Conservation (phyloP, 108 stramenopile genomes). For the Cyclotella atomus region DNA sequence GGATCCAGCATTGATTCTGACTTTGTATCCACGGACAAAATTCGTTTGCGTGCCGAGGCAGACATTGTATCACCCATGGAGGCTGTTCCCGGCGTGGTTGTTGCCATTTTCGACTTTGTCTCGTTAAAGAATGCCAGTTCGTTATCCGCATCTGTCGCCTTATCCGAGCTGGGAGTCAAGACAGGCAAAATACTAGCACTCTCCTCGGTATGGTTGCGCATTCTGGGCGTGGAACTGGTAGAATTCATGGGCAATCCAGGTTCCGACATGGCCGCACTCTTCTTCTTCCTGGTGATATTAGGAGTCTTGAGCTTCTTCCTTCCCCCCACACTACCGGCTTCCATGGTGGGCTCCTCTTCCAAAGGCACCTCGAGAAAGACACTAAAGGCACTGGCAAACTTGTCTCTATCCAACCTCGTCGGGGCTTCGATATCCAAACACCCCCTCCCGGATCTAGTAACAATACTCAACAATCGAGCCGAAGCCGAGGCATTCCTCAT, state of each 20-base stretch:
- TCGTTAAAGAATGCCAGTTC: constrained; percentile 44
- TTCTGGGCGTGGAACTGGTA: constrained; percentile 13
- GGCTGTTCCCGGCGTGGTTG: constrained; percentile 15
- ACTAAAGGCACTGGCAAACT: constrained; percentile 85
- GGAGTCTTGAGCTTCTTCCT: constrained; percentile 44
- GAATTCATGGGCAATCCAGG: constrained; percentile 9
- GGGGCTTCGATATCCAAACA: constrained; percentile 90
- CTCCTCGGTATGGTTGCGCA: constrained; percentile 7
- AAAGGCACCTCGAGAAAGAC: constrained; percentile 77
- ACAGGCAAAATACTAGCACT: constrained; percentile 29
- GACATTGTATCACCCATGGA: constrained; percentile 32
- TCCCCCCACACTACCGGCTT: not conserved
- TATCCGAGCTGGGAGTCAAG: constrained; percentile 44
- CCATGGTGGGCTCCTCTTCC: constrained; percentile 33
- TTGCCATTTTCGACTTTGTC: not conserved
- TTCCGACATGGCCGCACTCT: constrained; percentile 32
- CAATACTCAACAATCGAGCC: constrained; percentile 63
- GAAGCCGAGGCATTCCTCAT: constrained; percentile 61
- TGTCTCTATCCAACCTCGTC: constrained; percentile 83
- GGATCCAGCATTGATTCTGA: constrained; percentile 51
- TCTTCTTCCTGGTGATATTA: constrained; percentile 28
- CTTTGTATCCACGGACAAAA: constrained; percentile 26
- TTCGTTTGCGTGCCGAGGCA: constrained; percentile 50
- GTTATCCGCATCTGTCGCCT: constrained; percentile 30
- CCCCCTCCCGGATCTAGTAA: constrained; percentile 53